Percentiles rank a stretch among this genome's conserved stretches.
phyloP scores from a whole-genome alignment of 1,284 basidiomycete species.

The Pseudozyma sp. region DNA sequence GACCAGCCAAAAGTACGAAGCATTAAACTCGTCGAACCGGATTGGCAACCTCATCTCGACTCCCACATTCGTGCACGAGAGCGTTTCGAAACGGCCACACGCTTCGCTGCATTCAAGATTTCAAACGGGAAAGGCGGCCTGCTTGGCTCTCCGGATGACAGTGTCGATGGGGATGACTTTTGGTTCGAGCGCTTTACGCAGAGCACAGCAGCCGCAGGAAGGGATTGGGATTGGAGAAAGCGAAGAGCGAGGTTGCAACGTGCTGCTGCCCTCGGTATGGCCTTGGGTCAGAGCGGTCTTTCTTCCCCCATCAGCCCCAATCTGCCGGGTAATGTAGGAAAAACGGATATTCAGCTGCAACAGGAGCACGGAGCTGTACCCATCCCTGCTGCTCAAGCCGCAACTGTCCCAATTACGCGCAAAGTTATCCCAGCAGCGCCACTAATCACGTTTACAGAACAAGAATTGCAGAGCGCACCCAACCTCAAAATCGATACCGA shows the following conservation, averaged over 20 bases:
- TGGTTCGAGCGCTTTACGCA: constrained; percentile 66
- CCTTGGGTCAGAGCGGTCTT: constrained; percentile 25
- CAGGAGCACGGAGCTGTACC: constrained; percentile 2
- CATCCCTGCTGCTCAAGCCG: constrained; percentile 11
- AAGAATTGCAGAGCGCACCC: constrained; percentile 20
- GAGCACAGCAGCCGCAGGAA: constrained; percentile 63
- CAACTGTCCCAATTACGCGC: constrained; percentile 1
- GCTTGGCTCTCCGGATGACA: neutral
- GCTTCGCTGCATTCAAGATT: constrained; percentile 22
- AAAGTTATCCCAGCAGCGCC: constrained; percentile 31
- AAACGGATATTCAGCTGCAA: constrained; percentile 44
- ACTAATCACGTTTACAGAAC: constrained; percentile 36
- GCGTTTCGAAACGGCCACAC: constrained; percentile 49
- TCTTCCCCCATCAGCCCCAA: neutral
- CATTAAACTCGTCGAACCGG: constrained; percentile 59
- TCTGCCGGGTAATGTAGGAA: constrained; percentile 23
- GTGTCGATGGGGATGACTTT: constrained; percentile 50
- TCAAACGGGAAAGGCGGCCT: constrained; percentile 1
- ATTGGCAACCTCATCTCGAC: constrained; percentile 58
- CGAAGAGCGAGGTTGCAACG: constrained; percentile 39
- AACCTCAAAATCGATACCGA: constrained; percentile 30
- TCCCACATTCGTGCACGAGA: constrained; percentile 60
- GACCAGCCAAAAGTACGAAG: constrained; percentile 15
- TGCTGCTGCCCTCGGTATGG: constrained; percentile 36
- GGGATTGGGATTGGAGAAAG: constrained; percentile 66